These are phyloP conservation scores for Clonostachys rhizophaga DNA, from an alignment of 2,329 filamentous ascomycete genomes.

Conservation along the genomic window DNA sequence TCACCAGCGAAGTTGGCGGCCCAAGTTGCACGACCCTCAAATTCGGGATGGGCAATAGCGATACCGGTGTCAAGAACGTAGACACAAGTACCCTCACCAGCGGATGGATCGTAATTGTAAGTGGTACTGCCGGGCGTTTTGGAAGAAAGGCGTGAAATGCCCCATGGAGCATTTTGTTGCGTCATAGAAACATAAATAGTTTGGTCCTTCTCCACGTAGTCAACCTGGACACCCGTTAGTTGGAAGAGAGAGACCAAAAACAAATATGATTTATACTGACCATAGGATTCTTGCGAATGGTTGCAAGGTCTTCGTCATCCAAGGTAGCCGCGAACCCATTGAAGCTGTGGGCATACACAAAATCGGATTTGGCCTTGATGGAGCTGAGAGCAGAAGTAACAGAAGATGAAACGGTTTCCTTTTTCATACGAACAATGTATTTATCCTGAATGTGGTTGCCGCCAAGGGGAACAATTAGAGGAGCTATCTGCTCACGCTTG, in stretches of 20 bases:
- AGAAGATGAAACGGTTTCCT: constrained; percentile 9
- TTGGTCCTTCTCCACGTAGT: constrained; percentile 35
- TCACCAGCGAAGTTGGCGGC: constrained; percentile 27
- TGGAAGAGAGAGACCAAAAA: no score
- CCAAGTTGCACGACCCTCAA: constrained; percentile 34
- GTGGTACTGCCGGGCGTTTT: constrained; percentile 11
- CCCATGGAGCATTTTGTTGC: constrained; percentile 32
- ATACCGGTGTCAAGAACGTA: constrained; percentile 44
- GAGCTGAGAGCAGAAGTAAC: constrained; percentile 14
- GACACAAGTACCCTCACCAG: constrained; percentile 31
- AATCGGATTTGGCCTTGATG: constrained; percentile 22
- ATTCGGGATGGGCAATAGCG: constrained; percentile 25
- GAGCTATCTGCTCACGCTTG: constrained; percentile 23
- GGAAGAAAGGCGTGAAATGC: constrained; percentile 29
- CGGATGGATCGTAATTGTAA: constrained; percentile 29
- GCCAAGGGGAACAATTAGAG: constrained; percentile 21
- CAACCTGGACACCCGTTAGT: constrained; percentile 7
- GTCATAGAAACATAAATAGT: constrained; percentile 20
- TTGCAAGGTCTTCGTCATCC: constrained; percentile 12
- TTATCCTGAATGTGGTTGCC: constrained; percentile 22
- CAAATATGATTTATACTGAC: background rate
- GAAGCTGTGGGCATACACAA: constrained; percentile 17
- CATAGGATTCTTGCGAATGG: constrained; percentile 13
- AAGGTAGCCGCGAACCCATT: constrained; percentile 18
- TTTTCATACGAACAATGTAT: constrained; percentile 30